phyloP scores from a whole-genome alignment of 164 flowering plant species.

The Kalanchoe fedtschenkoi region DNA sequence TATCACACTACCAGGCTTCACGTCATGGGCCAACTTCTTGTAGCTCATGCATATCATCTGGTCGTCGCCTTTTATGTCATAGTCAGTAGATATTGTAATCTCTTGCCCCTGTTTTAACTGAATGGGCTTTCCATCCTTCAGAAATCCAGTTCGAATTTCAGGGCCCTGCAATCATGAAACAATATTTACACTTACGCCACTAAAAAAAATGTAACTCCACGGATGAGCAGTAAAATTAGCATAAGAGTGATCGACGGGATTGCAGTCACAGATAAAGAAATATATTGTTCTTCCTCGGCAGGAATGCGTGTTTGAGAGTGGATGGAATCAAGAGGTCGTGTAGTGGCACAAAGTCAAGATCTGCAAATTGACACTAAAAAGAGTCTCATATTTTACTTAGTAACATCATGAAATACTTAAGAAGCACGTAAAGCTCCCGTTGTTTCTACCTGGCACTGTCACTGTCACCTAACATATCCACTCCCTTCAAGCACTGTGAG shows the following conservation, averaged over 20 bases:
- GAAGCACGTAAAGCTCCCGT: neutral
- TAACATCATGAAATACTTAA: neutral
- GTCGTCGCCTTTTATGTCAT: slow-evolving; percentile 62
- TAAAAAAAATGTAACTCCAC: neutral
- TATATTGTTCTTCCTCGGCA: neutral
- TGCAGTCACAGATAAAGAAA: neutral
- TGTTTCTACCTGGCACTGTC: too few species aligned
- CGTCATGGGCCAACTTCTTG: slow-evolving; percentile 62
- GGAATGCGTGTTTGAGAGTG: too few species aligned
- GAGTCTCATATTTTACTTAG: neutral
- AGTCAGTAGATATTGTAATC: slow-evolving; percentile 76
- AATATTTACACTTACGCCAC: neutral
- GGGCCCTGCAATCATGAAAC: slow-evolving; percentile 46
- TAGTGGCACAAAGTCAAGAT: neutral
- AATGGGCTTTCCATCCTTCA: slow-evolving; percentile 70
- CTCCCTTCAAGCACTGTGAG: too few species aligned
- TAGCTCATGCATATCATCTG: slow-evolving; percentile 76
- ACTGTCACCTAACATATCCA: too few species aligned
- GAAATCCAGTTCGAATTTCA: slow-evolving; percentile 82
- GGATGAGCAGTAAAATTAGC: neutral
- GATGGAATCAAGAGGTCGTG: too few species aligned
- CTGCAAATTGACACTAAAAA: neutral
- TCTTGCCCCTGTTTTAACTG: slow-evolving; percentile 60
- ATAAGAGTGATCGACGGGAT: neutral
- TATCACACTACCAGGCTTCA: slow-evolving; percentile 52